Percentiles rank a stretch among this genome's conserved stretches.
phyloP scores from a whole-genome alignment of 306 rosid genomes.

The Cucurbita pepo region DNA sequence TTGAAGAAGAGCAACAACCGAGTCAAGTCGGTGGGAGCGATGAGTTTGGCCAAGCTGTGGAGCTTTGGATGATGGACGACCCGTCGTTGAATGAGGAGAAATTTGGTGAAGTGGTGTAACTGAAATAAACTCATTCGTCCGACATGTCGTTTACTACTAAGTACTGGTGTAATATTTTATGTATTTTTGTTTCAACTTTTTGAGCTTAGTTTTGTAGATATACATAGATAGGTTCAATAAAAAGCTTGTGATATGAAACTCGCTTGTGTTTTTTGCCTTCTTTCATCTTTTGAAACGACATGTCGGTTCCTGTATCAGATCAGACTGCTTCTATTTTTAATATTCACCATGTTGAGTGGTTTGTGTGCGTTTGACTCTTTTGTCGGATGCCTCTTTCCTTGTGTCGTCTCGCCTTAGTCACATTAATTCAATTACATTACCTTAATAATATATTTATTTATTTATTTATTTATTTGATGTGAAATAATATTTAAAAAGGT shows the following conservation, averaged over 20 bases:
- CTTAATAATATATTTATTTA: too few species aligned
- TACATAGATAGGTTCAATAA: background rate
- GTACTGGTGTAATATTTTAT: background rate
- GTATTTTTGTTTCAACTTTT: background rate
- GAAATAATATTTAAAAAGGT: background rate
- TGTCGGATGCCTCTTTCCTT: background rate
- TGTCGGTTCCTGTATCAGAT: background rate
- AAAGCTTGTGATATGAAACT: background rate
- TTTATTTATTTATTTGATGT: too few species aligned
- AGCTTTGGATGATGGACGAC: conserved; percentile 56
- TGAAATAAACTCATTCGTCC: background rate
- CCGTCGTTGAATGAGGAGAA: conserved; percentile 16
- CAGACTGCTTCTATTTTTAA: background rate
- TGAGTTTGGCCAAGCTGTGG: conserved; percentile 9
- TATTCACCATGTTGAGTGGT: background rate
- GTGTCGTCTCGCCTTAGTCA: background rate
- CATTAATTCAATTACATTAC: too few species aligned
- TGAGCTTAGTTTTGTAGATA: background rate
- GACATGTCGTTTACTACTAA: background rate
- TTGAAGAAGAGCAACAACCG: conserved; percentile 2
- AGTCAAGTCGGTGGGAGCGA: conserved; percentile 3
- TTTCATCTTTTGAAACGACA: background rate
- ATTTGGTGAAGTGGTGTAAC: background rate
- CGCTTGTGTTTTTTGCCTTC: background rate
- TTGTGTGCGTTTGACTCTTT: background rate